These are phyloP conservation scores for Rhizopus arrhizus DNA, from an alignment of 371 early-diverging fungal genomes.

Conservation along the genomic window DNA sequence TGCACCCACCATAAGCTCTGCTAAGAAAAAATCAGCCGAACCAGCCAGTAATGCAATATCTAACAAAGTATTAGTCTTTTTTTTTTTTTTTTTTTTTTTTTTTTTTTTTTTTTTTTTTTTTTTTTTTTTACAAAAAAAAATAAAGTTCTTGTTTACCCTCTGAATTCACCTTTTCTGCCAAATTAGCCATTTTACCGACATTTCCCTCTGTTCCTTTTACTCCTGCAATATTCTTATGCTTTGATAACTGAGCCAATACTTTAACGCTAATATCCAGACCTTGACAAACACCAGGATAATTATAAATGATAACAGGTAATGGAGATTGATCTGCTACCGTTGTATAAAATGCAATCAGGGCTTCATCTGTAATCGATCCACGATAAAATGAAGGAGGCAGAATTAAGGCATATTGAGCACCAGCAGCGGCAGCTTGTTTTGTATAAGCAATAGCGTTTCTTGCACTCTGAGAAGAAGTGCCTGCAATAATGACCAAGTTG, in stretches of 20 bases:
- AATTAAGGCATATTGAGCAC: conserved; percentile 41
- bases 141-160: conserved; percentile 12
- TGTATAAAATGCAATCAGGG: conserved; percentile 35
- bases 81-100: conserved; percentile 7
- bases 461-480: conserved; percentile 44
- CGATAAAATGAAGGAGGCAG: conserved; percentile 52
- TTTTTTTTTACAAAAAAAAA: background rate
- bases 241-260: conserved; percentile 33
- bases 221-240: conserved; percentile 48
- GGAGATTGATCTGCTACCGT: conserved; percentile 47
- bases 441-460: conserved; percentile 36
- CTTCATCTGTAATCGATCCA: conserved; percentile 32
- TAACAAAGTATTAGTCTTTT: background rate
- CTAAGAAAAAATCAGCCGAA: conserved; percentile 48
- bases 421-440: conserved; percentile 39
- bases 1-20: conserved; percentile 45
- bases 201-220: conserved; percentile 55
- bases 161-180: conserved; percentile 29
- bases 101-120: conserved; percentile 5
- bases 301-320: conserved; percentile 50
- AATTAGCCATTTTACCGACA: conserved; percentile 50
- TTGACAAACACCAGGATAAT: conserved; percentile 55
- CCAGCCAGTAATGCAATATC: conserved; percentile 51
- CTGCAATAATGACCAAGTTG: conserved; percentile 39
- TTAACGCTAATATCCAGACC: conserved; percentile 43